Evolutionary conservation across 441 rosid genomes (phyloP), one percentile per base, ranked within the genome.

Genomic region (Hura crepitans): DNA sequence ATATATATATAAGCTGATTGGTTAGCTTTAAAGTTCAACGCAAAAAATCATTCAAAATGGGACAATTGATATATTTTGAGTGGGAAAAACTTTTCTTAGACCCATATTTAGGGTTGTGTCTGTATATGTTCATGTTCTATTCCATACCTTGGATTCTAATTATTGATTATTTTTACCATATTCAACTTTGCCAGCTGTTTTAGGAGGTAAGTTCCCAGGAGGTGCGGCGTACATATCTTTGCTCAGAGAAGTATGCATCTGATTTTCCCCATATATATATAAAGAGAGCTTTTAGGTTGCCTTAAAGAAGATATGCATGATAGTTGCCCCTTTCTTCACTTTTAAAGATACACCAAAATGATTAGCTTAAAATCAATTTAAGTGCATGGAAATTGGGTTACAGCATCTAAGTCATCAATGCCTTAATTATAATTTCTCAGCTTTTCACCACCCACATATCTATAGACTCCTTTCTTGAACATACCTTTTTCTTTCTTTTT

Each of bases 131-230:
- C 14, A 0, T 42, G 46, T 42, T 42, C 12, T 9, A 7, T 7
- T 39, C 10, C 13, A 42, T 10, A 11, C 13, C 14, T 42, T 42
- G 14, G 14, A n/a, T 50, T 17, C 7, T 50, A 50, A 50, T 50
- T 4, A 50, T 18, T 50, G 0, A 51, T 22, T 8, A 49, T 75
- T 67, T 35, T 65, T 47, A 46, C 9, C 25, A 9, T 10, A 18
- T 42, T 57, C 4, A 28, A 6, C 58, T 73, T 66, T 69, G 64
- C 68, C 55, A 47, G 23, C n/a, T n/a, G n/a, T 56, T 65, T 72
- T 75, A 61, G 73, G 75, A 70, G 77, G 58, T 22, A 78, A 58
- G 65, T 72, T 71, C 68, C 71, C 39, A 49, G 13, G 2, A 70
- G 43, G 37, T n/a, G 17, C 27, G 11, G 35, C 0, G 7, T 57